These are phyloP conservation scores for Solanum neorickii DNA, from an alignment of 257 asterid species.

Conservation along the genomic window DNA sequence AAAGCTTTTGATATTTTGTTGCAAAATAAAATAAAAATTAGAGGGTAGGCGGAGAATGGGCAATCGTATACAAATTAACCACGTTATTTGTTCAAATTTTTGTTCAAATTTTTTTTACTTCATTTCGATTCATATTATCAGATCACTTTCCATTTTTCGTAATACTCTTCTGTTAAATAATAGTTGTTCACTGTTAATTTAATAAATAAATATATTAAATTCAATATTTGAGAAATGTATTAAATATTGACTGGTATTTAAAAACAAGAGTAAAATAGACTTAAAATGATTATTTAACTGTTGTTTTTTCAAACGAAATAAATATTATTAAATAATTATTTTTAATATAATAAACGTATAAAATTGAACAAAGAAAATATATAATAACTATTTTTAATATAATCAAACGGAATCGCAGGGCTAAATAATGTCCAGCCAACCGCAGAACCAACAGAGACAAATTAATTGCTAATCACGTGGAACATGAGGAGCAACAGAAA, in stretches of 20 bases:
- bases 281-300: accelerated
- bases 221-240: no score
- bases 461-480: neutral
- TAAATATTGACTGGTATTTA: no score
- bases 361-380: no score
- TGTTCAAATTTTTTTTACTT: neutral
- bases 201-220: no score
- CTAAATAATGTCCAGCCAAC: neutral
- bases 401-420: neutral
- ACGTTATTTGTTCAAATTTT: neutral
- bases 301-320: accelerated
- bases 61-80: neutral
- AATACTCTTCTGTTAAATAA: no score
- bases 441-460: neutral
- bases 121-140: neutral
- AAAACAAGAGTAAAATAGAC: no score
- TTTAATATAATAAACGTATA: no score
- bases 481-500: neutral
- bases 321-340: accelerated
- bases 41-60: neutral
- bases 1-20: neutral
- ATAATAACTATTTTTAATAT: no score
- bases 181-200: no score
- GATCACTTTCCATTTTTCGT: neutral
- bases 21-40: neutral